Conservation (phyloP, 129 eudicot species). For the Glebionis coronaria region DNA sequence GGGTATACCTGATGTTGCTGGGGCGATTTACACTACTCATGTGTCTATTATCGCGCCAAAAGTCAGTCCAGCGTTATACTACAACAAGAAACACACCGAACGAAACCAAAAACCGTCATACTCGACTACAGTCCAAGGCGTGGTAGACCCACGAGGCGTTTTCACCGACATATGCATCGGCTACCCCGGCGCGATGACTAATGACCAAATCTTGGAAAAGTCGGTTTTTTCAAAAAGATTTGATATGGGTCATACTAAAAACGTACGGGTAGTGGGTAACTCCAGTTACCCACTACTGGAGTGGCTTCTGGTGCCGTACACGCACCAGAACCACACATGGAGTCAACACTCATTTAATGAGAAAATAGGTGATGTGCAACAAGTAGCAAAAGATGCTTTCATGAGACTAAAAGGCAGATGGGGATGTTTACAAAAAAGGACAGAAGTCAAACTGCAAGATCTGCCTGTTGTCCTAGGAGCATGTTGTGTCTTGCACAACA, state of each 20-base stretch:
- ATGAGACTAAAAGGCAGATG: constrained; percentile 68
- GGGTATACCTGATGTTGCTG: constrained; percentile 51
- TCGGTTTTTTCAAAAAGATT: constrained; percentile 60
- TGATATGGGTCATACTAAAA: constrained; percentile 39
- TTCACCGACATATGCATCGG: constrained; percentile 73
- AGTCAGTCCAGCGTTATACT: constrained; percentile 18
- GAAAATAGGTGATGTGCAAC: constrained; percentile 52
- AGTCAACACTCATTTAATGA: constrained; percentile 65
- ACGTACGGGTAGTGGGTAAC: constrained; percentile 45
- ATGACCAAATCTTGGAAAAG: constrained; percentile 63
- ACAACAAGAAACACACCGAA: constrained; percentile 35
- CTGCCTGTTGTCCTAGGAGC: constrained; percentile 73
- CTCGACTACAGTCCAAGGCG: constrained; percentile 39
- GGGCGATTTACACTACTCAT: constrained; percentile 42
- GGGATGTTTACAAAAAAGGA: constrained; percentile 71
- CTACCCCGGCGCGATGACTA: constrained; percentile 74
- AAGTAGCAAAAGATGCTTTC: constrained; percentile 57
- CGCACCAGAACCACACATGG: constrained; percentile 69
- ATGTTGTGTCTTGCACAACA: constrained; percentile 76
- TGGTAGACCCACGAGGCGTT: constrained; percentile 42
- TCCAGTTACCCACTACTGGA: constrained; percentile 49
- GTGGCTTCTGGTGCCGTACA: constrained; percentile 66
- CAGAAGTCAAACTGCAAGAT: constrained; percentile 81
- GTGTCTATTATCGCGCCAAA: constrained; percentile 43
- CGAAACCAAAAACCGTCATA: constrained; percentile 38